A percentile compares a stretch with the other conserved stretches of the same genome.
These are phyloP conservation scores for Pelargonium nanum DNA, from an alignment of 345 rosid genomes.

Conservation along the genomic window DNA sequence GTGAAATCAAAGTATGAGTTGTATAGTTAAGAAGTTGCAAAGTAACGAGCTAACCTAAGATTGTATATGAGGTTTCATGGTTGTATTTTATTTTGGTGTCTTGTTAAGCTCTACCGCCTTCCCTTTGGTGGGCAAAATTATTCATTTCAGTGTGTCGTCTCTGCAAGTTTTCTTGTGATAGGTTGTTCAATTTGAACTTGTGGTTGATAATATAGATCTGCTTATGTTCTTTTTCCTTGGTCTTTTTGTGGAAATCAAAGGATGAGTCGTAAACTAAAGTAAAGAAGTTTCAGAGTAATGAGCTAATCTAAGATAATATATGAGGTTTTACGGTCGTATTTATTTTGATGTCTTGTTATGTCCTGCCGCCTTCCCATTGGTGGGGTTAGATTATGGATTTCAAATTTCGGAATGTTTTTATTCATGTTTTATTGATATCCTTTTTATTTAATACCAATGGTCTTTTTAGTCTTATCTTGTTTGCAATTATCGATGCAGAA, in stretches of 20 bases:
- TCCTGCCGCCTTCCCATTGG: background rate
- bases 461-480: conserved; percentile 3
- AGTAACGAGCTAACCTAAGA: too few species aligned
- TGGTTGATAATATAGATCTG: too few species aligned
- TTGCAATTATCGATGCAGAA: conserved; percentile 39
- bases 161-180: too few species aligned
- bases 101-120: background rate
- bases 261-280: background rate
- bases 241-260: background rate
- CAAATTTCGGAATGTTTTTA: background rate
- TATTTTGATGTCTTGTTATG: too few species aligned
- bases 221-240: background rate
- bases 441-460: background rate
- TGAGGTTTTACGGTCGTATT: background rate
- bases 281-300: too few species aligned
- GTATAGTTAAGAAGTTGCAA: background rate
- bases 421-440: too few species aligned
- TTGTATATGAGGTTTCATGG: background rate
- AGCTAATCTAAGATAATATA: too few species aligned
- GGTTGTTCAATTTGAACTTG: too few species aligned
- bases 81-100: too few species aligned
- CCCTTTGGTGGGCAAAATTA: background rate
- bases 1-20: background rate
- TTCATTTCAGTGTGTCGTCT: too few species aligned
- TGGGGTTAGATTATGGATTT: background rate